These are phyloP conservation scores for Malus hybrid DNA, from an alignment of 331 rosid genomes.

Conservation along the genomic window DNA sequence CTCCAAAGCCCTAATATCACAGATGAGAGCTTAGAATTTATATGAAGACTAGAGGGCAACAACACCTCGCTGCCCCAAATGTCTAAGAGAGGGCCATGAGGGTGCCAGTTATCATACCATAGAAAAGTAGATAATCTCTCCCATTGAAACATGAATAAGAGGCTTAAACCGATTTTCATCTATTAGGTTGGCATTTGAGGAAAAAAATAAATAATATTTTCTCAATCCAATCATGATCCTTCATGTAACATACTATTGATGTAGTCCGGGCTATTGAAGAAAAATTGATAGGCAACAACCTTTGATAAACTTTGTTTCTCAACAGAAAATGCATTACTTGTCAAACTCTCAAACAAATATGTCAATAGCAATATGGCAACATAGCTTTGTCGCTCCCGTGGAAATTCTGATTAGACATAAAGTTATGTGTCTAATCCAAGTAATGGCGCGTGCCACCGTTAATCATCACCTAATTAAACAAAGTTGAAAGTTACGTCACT, in stretches of 20 bases:
- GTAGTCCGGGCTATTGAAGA: too few relatives aligned
- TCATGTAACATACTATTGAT: too few relatives aligned
- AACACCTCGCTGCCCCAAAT: neutral
- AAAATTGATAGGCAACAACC: too few relatives aligned
- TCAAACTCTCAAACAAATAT: neutral
- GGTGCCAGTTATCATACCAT: neutral
- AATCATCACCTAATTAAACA: neutral
- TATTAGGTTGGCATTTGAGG: too few relatives aligned
- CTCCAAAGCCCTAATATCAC: neutral
- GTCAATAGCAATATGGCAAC: neutral
- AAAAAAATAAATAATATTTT: too few relatives aligned
- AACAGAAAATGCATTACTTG: neutral
- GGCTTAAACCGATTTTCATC: neutral
- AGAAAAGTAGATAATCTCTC: neutral
- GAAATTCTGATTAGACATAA: neutral
- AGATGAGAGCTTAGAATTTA: neutral
- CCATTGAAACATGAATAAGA: neutral
- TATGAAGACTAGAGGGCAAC: neutral
- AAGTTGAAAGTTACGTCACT: neutral
- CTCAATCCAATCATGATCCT: too few relatives aligned
- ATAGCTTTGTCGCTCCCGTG: neutral
- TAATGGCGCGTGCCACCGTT: neutral
- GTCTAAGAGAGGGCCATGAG: neutral
- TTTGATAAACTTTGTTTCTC: too few relatives aligned
- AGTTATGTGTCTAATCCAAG: neutral